These are phyloP conservation scores for Arachnomyces sp. DNA, from an alignment of 2,329 filamentous ascomycete genomes.

Conservation along the genomic window DNA sequence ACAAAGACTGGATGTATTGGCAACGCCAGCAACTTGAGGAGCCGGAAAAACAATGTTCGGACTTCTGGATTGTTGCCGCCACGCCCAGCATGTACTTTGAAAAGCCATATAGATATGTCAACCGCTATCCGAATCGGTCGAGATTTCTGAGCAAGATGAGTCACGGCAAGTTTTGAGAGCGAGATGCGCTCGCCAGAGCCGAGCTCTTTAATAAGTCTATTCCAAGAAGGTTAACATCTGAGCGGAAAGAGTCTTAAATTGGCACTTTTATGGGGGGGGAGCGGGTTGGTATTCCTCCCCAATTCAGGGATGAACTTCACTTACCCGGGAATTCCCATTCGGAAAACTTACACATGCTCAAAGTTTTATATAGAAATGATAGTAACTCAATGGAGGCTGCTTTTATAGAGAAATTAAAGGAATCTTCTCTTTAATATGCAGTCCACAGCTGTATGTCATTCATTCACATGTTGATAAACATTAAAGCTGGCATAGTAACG, in stretches of 20 bases:
- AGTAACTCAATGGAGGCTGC: no score
- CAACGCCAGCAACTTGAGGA: conserved; percentile 66
- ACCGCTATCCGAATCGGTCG: conserved; percentile 80
- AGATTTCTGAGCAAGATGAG: conserved; percentile 62
- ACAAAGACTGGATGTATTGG: conserved; percentile 85
- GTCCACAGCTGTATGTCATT: no score
- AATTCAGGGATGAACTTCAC: conserved; percentile 9
- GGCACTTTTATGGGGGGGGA: neutral
- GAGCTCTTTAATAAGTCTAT: conserved; percentile 83
- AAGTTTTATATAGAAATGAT: no score
- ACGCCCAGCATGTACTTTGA: conserved; percentile 78
- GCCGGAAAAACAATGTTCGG: conserved; percentile 85
- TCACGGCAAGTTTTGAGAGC: conserved; percentile 71
- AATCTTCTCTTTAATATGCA: no score
- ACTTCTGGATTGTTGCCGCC: conserved; percentile 86
- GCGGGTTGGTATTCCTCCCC: neutral
- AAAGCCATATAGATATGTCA: conserved; percentile 96
- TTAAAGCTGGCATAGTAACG: no score
- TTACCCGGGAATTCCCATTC: conserved; percentile 41
- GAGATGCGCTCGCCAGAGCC: conserved; percentile 72
- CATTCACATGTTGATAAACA: no score
- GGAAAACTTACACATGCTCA: neutral
- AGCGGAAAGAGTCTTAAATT: no score
- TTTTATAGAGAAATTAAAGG: no score
- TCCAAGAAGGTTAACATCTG: no score